These are phyloP conservation scores for Rhododendron molle DNA, from an alignment of 148 eudicot species.

Conservation along the genomic window DNA sequence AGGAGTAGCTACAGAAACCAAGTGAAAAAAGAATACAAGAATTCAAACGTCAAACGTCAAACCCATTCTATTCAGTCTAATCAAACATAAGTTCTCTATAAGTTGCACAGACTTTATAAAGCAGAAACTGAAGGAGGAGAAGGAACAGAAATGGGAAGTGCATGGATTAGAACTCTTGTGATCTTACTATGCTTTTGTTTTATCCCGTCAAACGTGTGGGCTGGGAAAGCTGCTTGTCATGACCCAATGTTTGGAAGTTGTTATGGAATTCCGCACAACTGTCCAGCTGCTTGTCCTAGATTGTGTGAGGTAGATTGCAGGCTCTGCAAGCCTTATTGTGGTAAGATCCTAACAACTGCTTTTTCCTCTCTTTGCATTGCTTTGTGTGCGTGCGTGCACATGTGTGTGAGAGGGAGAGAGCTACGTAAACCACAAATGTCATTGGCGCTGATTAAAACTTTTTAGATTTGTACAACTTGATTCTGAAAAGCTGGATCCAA, in stretches of 20 bases:
- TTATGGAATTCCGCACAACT: slow-evolving; percentile 5
- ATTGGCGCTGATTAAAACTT: neutral
- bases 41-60: neutral
- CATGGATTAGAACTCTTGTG: neutral
- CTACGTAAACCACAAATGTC: neutral
- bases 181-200: slow-evolving; percentile 3
- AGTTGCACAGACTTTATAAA: neutral
- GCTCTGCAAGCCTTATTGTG: slow-evolving; percentile 18
- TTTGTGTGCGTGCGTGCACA: neutral
- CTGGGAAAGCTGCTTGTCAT: slow-evolving; percentile 18
- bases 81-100: neutral
- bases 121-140: neutral
- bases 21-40: neutral
- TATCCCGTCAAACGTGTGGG: neutral
- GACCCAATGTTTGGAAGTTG: slow-evolving; percentile 16
- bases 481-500: neutral
- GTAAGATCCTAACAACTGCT: neutral
- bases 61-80: neutral
- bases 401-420: neutral
- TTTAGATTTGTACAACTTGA: neutral
- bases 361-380: neutral
- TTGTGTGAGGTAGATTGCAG: slow-evolving; percentile 18
- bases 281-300: slow-evolving; percentile 15
- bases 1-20: neutral
- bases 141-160: neutral